phyloP scores from a whole-genome alignment of 1,284 basidiomycete genomes.

The Anthracocystis walkeri region DNA sequence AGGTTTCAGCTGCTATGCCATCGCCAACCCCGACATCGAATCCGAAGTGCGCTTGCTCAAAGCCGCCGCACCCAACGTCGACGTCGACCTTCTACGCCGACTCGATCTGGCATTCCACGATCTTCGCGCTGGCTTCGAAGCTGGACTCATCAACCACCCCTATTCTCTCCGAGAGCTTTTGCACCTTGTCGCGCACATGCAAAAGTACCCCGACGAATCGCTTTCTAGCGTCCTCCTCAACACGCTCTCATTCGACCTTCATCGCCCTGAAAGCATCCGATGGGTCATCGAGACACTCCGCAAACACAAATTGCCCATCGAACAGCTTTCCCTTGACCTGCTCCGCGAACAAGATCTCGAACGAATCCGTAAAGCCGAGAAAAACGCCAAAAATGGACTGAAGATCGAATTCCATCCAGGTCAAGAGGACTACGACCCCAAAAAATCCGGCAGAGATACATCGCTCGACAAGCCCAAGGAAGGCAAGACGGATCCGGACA shows the following conservation, averaged over 20 bases:
- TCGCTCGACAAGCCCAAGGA: slow-evolving; percentile 66
- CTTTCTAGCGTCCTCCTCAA: slow-evolving; percentile 69
- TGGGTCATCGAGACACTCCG: slow-evolving; percentile 64
- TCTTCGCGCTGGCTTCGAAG: slow-evolving; percentile 68
- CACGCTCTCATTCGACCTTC: slow-evolving; percentile 70
- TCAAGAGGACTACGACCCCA: slow-evolving; percentile 55
- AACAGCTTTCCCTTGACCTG: slow-evolving; percentile 59
- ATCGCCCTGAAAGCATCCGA: slow-evolving; percentile 68
- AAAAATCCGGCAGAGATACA: slow-evolving; percentile 53
- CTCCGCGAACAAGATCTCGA: slow-evolving; percentile 49
- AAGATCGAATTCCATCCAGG: slow-evolving; percentile 53
- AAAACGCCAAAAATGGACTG: slow-evolving; percentile 43
- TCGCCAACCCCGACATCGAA: slow-evolving; percentile 69
- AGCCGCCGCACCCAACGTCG: slow-evolving; percentile 65
- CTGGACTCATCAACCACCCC: slow-evolving; percentile 67
- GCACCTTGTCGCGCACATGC: slow-evolving; percentile 69
- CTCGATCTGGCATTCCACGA: slow-evolving; percentile 69
- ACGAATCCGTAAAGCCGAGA: slow-evolving; percentile 27
- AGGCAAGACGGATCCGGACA: slow-evolving; percentile 67
- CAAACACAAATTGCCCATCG: slow-evolving; percentile 60
- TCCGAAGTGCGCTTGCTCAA: slow-evolving; percentile 67
- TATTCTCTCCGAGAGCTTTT: slow-evolving; percentile 70
- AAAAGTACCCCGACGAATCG: slow-evolving; percentile 66
- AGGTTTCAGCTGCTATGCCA: slow-evolving; percentile 67
- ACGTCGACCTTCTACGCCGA: slow-evolving; percentile 56